Percentiles rank a stretch among this genome's conserved stretches.
These are phyloP conservation scores for Arctium minus DNA, from an alignment of 129 eudicot species.

Conservation along the genomic window DNA sequence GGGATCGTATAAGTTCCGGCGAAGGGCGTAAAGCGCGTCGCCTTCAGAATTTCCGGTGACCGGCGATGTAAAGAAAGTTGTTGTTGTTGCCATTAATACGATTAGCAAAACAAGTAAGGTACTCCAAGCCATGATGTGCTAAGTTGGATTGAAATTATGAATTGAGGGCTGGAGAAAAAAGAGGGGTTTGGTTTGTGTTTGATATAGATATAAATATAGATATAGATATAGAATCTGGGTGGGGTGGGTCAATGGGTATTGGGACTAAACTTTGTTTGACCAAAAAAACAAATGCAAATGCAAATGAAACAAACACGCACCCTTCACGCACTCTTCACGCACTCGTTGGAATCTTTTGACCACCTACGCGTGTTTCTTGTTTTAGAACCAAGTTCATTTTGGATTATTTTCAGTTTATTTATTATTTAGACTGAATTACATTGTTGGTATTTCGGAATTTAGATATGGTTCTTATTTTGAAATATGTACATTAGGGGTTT, in stretches of 20 bases:
- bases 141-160: not conserved
- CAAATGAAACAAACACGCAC: not conserved
- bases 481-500: too few species aligned
- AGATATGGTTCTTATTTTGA: too few species aligned
- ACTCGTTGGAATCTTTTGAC: not conserved
- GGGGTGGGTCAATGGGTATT: slow-evolving; percentile 1
- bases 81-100: not conserved
- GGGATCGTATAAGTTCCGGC: slow-evolving; percentile 77
- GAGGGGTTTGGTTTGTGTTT: slow-evolving; percentile 20
- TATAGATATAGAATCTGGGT: not conserved
- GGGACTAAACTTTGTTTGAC: not conserved
- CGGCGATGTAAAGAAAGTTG: not conserved
- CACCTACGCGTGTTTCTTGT: not conserved
- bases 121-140: slow-evolving; percentile 3
- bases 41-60: slow-evolving; percentile 67
- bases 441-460: too few species aligned
- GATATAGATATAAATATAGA: not conserved
- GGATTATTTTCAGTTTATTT: too few species aligned
- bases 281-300: not conserved
- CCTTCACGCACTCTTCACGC: not conserved
- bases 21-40: slow-evolving; percentile 78
- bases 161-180: not conserved
- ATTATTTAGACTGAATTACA: too few species aligned
- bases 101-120: not conserved
- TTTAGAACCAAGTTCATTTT: not conserved